Percentiles rank a stretch among this genome's conserved stretches.
Conservation (phyloP, 805 yeast genomes). For the Kuraishia piskuri region DNA sequence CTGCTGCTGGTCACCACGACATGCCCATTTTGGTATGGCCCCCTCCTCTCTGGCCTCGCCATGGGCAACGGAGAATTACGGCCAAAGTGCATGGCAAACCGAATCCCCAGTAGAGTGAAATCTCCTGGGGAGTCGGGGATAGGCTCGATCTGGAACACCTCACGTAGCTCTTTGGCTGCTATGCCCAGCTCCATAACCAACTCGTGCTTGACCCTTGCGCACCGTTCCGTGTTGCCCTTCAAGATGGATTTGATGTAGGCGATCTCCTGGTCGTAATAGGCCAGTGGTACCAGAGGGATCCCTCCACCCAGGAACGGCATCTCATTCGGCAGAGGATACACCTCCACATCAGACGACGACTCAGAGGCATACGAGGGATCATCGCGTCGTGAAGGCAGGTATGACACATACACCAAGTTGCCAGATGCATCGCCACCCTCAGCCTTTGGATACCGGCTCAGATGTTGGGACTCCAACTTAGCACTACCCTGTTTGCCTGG, state of each 20-base stretch:
- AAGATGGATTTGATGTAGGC: neutral
- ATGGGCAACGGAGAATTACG: neutral
- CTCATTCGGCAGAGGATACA: neutral
- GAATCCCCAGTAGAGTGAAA: slow-evolving; percentile 4
- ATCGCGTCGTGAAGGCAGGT: no score
- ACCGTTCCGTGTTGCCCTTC: slow-evolving; percentile 2
- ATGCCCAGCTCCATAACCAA: slow-evolving; percentile 1
- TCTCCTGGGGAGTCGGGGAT: slow-evolving; percentile 5
- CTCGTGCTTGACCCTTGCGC: slow-evolving; percentile 4
- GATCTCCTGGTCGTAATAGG: neutral
- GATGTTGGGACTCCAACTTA: no score
- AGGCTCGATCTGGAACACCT: slow-evolving; percentile 7
- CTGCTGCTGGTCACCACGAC: neutral
- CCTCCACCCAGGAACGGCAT: neutral
- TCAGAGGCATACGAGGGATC: no score
- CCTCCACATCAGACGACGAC: no score
- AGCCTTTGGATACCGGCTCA: no score
- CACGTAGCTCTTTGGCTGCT: neutral
- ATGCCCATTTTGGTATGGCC: neutral
- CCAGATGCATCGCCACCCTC: no score
- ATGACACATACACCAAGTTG: no score
- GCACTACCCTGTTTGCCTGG: no score
- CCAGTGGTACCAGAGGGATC: no score
- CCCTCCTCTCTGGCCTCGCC: neutral
- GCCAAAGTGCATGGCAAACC: neutral